Conservation (phyloP, 2,329 filamentous ascomycete species). For the Byssothecium circinans region DNA sequence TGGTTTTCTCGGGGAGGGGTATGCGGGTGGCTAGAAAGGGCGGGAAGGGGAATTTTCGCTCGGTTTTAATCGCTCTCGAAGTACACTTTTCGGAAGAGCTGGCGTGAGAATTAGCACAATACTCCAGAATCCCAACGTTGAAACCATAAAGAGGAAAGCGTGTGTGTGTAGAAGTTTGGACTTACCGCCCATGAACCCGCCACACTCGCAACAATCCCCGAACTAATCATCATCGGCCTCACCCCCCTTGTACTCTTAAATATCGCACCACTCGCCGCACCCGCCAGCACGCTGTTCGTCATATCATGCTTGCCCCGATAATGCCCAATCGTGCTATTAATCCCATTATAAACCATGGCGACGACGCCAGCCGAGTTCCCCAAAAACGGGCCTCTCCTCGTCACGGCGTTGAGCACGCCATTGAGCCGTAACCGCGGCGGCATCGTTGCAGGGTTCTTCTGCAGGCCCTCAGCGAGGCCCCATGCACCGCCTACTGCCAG, state of each 20-base stretch:
- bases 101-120: too few species aligned
- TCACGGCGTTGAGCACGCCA: conserved; percentile 91
- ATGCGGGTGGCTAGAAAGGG: too few species aligned
- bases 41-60: neutral
- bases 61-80: conserved; percentile 23
- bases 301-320: conserved; percentile 62
- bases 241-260: conserved; percentile 95
- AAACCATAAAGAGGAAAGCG: too few species aligned
- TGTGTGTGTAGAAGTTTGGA: too few species aligned
- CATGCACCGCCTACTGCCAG: conserved; percentile 84
- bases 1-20: too few species aligned
- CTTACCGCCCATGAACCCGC: conserved; percentile 85
- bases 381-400: conserved; percentile 87
- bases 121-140: too few species aligned
- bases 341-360: conserved; percentile 93
- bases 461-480: conserved; percentile 88
- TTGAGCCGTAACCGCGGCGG: conserved; percentile 92
- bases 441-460: conserved; percentile 67
- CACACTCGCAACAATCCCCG: conserved; percentile 81
- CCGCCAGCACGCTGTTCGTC: conserved; percentile 83
- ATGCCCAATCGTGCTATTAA: conserved; percentile 46
- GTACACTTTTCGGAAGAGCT: conserved; percentile 25
- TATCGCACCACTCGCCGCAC: conserved; percentile 84
- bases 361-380: conserved; percentile 96
- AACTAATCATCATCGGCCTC: conserved; percentile 91